Evolutionary conservation across 2,329 filamentous ascomycete species (phyloP), one percentile per base, ranked within the genome.

Genomic region (Fusarium sp.): DNA sequence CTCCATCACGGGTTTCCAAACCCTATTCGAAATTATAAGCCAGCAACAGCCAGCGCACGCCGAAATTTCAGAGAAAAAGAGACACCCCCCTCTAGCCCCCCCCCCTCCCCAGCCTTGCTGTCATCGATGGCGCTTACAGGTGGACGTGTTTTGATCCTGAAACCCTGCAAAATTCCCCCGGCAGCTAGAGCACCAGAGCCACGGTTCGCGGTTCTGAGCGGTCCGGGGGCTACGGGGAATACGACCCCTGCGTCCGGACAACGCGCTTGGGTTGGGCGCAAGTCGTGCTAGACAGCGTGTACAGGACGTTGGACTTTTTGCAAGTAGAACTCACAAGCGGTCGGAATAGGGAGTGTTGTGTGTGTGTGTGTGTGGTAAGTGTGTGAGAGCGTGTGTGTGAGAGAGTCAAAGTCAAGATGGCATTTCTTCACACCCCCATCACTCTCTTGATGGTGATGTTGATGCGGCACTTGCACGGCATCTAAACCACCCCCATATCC

Each of bases 191-290:
- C 56, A 52, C 13, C 73, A 68, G 70, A 70, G 70, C 73, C 70
- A 70, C 56, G 68, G 73, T 70, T 70, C 70, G 71, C 68, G 70
- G 70, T 73, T 72, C 70, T 68, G 66, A 70, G 68, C 70, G 58
- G 65, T 67, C 49, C 52, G 57, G 64, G 60, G 61, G 45, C 50
- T 52, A 69, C 70, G 68, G 70, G 70, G 68, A 71, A 63, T 56
- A 30, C 24, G 33, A 58, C 33, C 70, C 70, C 60, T 71, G 70
- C 67, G 56, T 15, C 70, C 67, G 65, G 57, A 53, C 54, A 67
- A 44, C 47, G 20, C 59, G 24, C 59, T 48, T 44, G 39, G 9
- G 45, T 46, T 61, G 52, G 52, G 52, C 32, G 33, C 54, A 54
- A 49, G 41, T 44, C 46, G 62, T 43, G 53, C 41, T 52, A 41